phyloP scores from a whole-genome alignment of 495 filamentous ascomycete species.

The Parathielavia hyrcaniae region DNA sequence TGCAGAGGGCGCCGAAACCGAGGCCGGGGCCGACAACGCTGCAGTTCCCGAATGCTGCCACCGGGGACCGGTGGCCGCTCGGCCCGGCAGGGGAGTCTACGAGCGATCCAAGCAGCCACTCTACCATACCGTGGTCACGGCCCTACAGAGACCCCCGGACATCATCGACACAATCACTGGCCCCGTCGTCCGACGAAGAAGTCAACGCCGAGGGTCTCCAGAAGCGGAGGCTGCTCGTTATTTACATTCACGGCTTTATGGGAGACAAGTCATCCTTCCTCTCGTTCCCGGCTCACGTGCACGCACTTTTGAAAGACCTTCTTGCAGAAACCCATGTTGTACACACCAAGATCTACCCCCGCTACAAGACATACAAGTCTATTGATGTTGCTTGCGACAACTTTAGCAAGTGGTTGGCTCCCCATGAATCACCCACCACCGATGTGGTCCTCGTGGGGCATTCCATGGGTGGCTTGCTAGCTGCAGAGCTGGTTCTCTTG shows the following conservation, averaged over 20 bases:
- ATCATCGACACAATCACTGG: conserved; percentile 58
- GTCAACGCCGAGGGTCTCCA: conserved; percentile 28
- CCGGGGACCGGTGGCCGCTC: too few relatives aligned
- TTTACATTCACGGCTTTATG: conserved; percentile 93
- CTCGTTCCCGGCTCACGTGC: conserved; percentile 80
- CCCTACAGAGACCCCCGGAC: conserved; percentile 49
- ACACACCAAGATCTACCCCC: conserved; percentile 87
- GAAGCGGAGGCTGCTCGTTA: conserved; percentile 62
- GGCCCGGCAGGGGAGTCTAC: not conserved
- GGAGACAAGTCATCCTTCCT: conserved; percentile 84
- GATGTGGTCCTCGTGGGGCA: conserved; percentile 85
- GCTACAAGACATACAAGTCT: conserved; percentile 74
- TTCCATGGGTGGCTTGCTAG: conserved; percentile 81
- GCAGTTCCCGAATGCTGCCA: too few relatives aligned
- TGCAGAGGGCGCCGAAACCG: too few relatives aligned
- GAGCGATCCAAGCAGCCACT: not conserved
- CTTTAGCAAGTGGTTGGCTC: conserved; percentile 76
- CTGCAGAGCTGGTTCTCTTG: conserved; percentile 70
- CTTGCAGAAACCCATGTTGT: conserved; percentile 69
- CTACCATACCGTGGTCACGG: not conserved
- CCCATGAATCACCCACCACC: conserved; percentile 65
- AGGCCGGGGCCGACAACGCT: too few relatives aligned
- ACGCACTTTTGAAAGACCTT: conserved; percentile 63
- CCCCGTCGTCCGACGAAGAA: conserved; percentile 41
- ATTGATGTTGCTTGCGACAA: conserved; percentile 68